Conservation (phyloP, 177 flowering plant species). For the Vitis hybrid region DNA sequence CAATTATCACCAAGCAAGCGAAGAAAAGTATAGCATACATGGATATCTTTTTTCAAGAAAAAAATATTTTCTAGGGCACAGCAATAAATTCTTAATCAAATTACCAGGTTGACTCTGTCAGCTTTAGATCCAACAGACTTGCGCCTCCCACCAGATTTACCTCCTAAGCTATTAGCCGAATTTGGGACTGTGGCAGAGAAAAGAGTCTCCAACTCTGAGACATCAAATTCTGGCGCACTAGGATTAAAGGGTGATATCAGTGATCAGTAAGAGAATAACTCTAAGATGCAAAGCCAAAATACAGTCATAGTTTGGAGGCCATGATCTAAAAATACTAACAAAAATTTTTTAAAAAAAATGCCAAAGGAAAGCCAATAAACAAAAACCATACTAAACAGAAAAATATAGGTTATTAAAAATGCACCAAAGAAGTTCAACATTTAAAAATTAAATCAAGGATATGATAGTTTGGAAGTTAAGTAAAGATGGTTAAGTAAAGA, state of each 20-base stretch:
- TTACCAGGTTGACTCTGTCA: slow-evolving; percentile 87
- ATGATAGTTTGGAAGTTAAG: no score
- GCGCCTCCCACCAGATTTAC: slow-evolving; percentile 63
- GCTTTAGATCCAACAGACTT: slow-evolving; percentile 85
- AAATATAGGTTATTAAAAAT: not conserved
- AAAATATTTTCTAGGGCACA: not conserved
- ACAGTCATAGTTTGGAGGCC: not conserved
- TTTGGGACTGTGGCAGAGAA: slow-evolving; percentile 82
- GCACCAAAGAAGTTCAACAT: not conserved
- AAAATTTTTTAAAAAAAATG: not conserved
- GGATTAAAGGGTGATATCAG: slow-evolving; percentile 11
- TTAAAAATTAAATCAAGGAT: not conserved
- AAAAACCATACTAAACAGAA: no score
- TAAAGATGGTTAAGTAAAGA: no score
- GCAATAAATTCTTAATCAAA: not conserved
- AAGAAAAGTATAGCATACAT: not conserved
- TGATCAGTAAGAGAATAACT: not conserved
- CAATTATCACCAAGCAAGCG: not conserved
- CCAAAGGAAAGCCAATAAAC: no score
- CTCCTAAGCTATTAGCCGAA: slow-evolving; percentile 53
- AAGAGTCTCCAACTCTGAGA: slow-evolving; percentile 88
- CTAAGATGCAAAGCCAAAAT: not conserved
- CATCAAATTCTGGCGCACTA: slow-evolving; percentile 92
- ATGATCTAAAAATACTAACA: not conserved
- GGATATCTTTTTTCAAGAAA: not conserved